These are phyloP conservation scores for Colletotrichum sansevieriae DNA, from an alignment of 2,329 filamentous ascomycete genomes.

Conservation along the genomic window DNA sequence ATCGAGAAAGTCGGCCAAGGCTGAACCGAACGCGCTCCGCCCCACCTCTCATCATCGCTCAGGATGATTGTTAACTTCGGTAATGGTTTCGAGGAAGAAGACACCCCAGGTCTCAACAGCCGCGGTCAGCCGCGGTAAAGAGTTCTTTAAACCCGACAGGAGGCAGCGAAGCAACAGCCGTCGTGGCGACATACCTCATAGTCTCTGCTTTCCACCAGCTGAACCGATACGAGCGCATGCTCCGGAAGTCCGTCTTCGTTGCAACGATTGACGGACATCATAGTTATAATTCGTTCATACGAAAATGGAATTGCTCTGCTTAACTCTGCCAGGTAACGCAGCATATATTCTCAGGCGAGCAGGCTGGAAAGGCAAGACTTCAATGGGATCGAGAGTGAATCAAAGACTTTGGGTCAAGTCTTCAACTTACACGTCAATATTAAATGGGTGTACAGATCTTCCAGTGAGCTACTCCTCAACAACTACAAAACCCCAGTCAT, in stretches of 20 bases:
- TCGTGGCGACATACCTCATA: constrained; percentile 16
- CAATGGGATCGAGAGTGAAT: neutral
- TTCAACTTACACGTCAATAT: too few species aligned
- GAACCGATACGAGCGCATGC: constrained; percentile 12
- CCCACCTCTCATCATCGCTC: neutral
- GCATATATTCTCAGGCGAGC: too few species aligned
- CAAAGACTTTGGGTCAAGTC: neutral
- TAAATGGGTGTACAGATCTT: neutral
- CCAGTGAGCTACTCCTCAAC: constrained; percentile 60
- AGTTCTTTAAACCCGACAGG: constrained; percentile 16
- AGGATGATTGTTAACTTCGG: constrained; percentile 22
- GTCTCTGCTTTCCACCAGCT: constrained; percentile 25
- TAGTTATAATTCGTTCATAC: too few species aligned
- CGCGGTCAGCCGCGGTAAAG: constrained; percentile 4
- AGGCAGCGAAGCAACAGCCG: constrained; percentile 27
- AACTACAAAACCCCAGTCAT: constrained; percentile 78
- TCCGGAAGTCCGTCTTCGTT: neutral
- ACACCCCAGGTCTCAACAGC: neutral
- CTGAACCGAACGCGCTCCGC: constrained; percentile 17
- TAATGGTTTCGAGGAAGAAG: constrained; percentile 23
- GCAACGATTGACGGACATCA: too few species aligned
- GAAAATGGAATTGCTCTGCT: too few species aligned
- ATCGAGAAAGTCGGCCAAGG: constrained; percentile 13
- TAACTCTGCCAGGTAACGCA: too few species aligned
- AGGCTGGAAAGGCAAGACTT: too few species aligned